These are phyloP conservation scores for Lipomyces starkeyi DNA, from an alignment of 805 yeast genomes.

Conservation along the genomic window DNA sequence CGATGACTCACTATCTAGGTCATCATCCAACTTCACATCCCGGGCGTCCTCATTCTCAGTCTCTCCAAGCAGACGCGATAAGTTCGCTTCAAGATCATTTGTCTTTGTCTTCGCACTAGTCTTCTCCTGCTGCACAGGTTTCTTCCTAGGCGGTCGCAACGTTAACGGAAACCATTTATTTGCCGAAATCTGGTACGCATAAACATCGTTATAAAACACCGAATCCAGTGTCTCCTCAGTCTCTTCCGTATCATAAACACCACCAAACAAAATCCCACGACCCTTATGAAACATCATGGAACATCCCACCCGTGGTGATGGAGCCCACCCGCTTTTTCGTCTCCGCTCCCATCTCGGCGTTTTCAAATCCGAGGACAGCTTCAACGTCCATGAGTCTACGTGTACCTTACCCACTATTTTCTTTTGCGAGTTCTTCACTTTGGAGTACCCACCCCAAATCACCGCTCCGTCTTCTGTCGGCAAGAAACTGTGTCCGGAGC, in stretches of 20 bases:
- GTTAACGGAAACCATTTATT: constrained; percentile 86
- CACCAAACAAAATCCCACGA: constrained; percentile 92
- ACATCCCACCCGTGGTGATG: constrained; percentile 94
- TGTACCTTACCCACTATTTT: constrained; percentile 89
- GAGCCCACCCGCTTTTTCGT: constrained; percentile 86
- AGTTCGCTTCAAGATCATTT: constrained; percentile 74
- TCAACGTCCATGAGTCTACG: constrained; percentile 82
- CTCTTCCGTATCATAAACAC: constrained; percentile 93
- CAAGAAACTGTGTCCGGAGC: constrained; percentile 90
- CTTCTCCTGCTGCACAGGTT: constrained; percentile 50
- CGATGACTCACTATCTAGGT: constrained; percentile 45
- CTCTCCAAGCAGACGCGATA: constrained; percentile 54
- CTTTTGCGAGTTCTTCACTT: constrained; percentile 84
- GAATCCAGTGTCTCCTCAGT: constrained; percentile 92
- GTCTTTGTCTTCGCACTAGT: constrained; percentile 62
- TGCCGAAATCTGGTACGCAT: constrained; percentile 80
- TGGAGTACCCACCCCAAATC: constrained; percentile 91
- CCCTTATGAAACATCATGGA: constrained; percentile 88
- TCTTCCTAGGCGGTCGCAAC: constrained; percentile 65
- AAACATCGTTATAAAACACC: constrained; percentile 77
- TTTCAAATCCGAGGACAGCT: constrained; percentile 82
- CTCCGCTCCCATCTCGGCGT: constrained; percentile 87
- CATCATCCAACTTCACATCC: constrained; percentile 41
- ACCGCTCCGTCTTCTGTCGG: constrained; percentile 81
- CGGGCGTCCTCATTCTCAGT: constrained; percentile 30